Evolutionary conservation across 768 basidiomycete genomes (phyloP), one percentile per base, ranked within the genome.

Genomic region (Hydnomerulius pinastri): DNA sequence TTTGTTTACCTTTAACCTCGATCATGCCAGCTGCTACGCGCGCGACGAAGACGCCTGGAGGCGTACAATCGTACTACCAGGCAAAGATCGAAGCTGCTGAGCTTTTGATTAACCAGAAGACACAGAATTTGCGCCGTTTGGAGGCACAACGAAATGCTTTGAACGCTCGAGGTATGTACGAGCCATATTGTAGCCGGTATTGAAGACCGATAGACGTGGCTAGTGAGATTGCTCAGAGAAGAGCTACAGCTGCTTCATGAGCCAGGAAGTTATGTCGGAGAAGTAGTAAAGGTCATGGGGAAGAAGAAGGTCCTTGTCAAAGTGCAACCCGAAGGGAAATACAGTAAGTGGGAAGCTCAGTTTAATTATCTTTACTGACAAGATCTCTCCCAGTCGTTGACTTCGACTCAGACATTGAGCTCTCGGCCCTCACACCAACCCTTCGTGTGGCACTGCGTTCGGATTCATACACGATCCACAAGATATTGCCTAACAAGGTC

Each of bases 251-350:
- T 95, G 11, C 75, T 97, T 6, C 93, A 94, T 56, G 96, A 98
- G 63, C 94, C 97, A 0, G 96, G 94, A 23, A 92, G 89, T 65
- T 98, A 98, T 72, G 95, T 99, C 33, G 97, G 97, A 6, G 97
- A 98, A 71, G 85, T 98, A 11, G 87, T 98, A 58, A 98, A 96
- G 72, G 88, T 97, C 6, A 99, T 98, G 97, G 93, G 95, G 48
- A 98, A 98, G 87, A 98, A 86, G 70, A 98, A 97, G 72, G 95
- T 98, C 12, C 73, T 98, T 35, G 95, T 99, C 55, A 98, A 99
- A 69, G 93, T 98, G 5, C 95, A 98, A 67, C 96, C 95, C 0
- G 95, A 99, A 75, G 97, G 96, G 45, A 98, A 98, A 83, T 98
- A 98, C 75, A 96, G 95, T 98, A 57, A 63, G 91, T 80, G 33